Percentiles rank a stretch among this genome's conserved stretches.
Conservation (phyloP, 148 eudicot genomes). For the Chenopodium formosanum region DNA sequence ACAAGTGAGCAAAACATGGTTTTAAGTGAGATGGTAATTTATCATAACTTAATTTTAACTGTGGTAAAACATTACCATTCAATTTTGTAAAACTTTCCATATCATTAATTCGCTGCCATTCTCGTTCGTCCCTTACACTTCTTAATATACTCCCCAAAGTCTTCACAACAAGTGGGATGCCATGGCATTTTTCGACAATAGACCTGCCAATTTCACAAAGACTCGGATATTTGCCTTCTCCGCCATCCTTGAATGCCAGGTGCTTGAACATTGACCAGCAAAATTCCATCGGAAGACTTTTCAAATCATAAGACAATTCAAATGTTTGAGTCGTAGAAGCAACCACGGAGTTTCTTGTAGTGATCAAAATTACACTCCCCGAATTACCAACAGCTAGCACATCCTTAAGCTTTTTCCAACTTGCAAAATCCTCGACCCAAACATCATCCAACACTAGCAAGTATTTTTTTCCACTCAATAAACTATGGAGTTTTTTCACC, state of each 20-base stretch:
- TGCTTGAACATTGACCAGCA: not conserved
- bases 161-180: constrained; percentile 43
- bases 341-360: constrained; percentile 26
- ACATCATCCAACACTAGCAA: constrained; percentile 34
- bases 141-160: constrained; percentile 27
- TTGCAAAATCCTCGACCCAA: no score
- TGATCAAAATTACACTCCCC: constrained; percentile 24
- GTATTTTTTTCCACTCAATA: not conserved
- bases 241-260: no score
- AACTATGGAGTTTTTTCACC: not conserved
- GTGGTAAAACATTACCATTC: not conserved
- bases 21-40: no score
- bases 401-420: constrained; percentile 6
- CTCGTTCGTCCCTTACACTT: constrained; percentile 16
- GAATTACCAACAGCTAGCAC: constrained; percentile 10
- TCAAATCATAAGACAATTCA: not conserved
- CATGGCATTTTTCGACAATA: constrained; percentile 32
- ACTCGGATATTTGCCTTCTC: no score
- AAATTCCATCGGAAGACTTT: not conserved
- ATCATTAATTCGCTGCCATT: constrained; percentile 24
- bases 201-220: no score
- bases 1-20: no score
- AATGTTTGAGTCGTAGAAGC: constrained; percentile 13
- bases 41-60: no score
- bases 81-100: constrained; percentile 8